Evolutionary conservation across 2,329 filamentous ascomycete genomes (phyloP).

Genomic region (Thielaviopsis ethacetica): DNA sequence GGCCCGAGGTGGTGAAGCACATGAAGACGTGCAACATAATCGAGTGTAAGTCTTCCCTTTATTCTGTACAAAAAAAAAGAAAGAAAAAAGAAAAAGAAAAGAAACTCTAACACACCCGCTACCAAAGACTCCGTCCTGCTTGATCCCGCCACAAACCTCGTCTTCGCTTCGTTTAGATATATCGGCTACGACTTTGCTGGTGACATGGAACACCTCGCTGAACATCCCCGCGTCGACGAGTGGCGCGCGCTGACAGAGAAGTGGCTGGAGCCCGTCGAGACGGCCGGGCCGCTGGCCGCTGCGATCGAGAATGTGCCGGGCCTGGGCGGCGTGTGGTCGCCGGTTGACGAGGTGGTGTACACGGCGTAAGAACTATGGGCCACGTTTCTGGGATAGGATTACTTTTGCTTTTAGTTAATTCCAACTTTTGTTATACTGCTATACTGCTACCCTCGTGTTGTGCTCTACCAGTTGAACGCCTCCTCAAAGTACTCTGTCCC

Average conservation of each 20-base stretch:
- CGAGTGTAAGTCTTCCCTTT: conserved; percentile 39
- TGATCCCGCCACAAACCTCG: conserved; percentile 41
- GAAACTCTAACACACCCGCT: too few species aligned
- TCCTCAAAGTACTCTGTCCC: conserved; percentile 27
- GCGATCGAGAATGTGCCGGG: background rate
- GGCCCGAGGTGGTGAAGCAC: conserved; percentile 61
- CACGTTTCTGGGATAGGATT: background rate
- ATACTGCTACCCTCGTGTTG: background rate
- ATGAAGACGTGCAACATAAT: conserved; percentile 60
- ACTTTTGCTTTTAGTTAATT: background rate
- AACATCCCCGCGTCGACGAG: conserved; percentile 54
- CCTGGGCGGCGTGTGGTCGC: conserved; percentile 3
- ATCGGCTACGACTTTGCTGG: conserved; percentile 54
- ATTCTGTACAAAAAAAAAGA: background rate
- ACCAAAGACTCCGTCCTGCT: conserved; percentile 67
- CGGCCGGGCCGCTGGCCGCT: background rate
- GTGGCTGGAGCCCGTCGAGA: conserved; percentile 39
- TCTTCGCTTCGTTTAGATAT: conserved; percentile 68
- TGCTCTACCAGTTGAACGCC: conserved; percentile 25
- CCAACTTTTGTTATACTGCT: background rate
- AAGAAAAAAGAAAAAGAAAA: background rate
- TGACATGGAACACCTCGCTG: conserved; percentile 62
- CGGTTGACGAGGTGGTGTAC: conserved; percentile 1
- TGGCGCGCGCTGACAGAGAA: conserved; percentile 73
- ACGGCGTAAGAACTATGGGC: background rate